phyloP scores from a whole-genome alignment of 345 rosid genomes.

The Moricandia arvensis region DNA sequence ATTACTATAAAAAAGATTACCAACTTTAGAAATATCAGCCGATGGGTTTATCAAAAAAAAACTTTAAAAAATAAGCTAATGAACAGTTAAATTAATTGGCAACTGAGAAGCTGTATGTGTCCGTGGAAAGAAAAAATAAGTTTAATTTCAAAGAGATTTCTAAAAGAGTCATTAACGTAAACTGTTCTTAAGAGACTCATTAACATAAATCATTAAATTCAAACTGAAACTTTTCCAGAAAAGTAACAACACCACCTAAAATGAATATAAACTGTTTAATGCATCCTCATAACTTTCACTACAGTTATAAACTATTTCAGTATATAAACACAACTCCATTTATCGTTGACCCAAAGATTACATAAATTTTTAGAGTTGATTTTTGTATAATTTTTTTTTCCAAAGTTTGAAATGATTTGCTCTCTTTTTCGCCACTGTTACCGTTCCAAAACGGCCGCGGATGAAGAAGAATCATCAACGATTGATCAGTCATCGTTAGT shows the following conservation, averaged over 20 bases:
- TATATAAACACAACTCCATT: not conserved
- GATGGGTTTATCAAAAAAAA: too few species aligned
- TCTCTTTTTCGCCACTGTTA: conserved; percentile 23
- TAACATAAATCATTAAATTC: not conserved
- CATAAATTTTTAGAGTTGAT: not conserved
- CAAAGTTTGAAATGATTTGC: conserved; percentile 5
- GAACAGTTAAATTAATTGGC: too few species aligned
- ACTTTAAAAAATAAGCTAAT: too few species aligned
- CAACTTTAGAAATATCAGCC: too few species aligned
- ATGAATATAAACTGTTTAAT: conserved; percentile 13
- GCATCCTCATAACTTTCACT: not conserved
- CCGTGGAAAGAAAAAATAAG: too few species aligned
- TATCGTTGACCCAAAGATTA: not conserved
- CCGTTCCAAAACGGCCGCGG: not conserved
- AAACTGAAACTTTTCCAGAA: not conserved
- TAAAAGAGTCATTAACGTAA: not conserved
- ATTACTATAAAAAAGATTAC: too few species aligned
- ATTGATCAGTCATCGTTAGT: not conserved
- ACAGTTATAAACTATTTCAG: conserved; percentile 9
- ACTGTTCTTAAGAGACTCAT: not conserved
- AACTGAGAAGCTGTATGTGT: too few species aligned
- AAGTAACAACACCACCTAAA: not conserved
- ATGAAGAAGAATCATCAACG: not conserved
- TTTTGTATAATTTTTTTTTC: not conserved
- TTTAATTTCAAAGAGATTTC: not conserved